Base-by-base conservation (phyloP, 2,329 filamentous ascomycete species). In the Diaporthe sp. region DNA sequence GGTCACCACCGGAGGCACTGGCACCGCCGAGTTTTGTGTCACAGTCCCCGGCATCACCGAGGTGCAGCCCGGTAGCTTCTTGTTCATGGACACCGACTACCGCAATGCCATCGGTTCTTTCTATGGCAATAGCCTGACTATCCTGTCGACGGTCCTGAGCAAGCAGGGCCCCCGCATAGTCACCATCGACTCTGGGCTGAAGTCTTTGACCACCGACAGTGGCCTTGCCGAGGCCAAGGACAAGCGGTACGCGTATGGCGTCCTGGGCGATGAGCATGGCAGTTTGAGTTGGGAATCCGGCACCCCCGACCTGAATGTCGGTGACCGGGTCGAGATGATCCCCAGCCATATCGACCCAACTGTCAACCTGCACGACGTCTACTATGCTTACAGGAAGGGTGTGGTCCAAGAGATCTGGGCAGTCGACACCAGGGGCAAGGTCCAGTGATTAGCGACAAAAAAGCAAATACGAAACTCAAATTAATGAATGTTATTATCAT, bases 31-130 rank as follows among this genome's bases (percentile, higher is more conserved):
- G 75, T 89, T 90, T 76, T 89, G 88, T 71, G 87, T 84, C 2
- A 83, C 80, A 0, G 86, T 88, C 0, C 83, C 85, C 0, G 88
- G 87, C 0, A 83, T 90, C 0, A 90, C 87, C 1, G 88, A 90
- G 76, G 81, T 90, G 2, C 88, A 90, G 77, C 88, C 88, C 0
- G 88, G 88, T 0, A 88, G 86, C 0, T 90, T 90, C 74, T 84
- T 90, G 72, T 89, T 90, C 78, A 90, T 90, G 88, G 88, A 90
- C 73, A 88, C 87, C 2, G 88, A 90, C 77, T 90, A 90, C 76
- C 84, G 87, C 4, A 86, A 87, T 69, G 88, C 88, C 0, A 82
- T 89, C 0, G 88, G 88, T 1, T 80, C 82, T 0, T 84, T 84
- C 71, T 90, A 87, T 77, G 81, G 82, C 0, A 86, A 89, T 76